Base-by-base conservation (phyloP, 805 yeast species). In the Sungouiella thailandica region DNA sequence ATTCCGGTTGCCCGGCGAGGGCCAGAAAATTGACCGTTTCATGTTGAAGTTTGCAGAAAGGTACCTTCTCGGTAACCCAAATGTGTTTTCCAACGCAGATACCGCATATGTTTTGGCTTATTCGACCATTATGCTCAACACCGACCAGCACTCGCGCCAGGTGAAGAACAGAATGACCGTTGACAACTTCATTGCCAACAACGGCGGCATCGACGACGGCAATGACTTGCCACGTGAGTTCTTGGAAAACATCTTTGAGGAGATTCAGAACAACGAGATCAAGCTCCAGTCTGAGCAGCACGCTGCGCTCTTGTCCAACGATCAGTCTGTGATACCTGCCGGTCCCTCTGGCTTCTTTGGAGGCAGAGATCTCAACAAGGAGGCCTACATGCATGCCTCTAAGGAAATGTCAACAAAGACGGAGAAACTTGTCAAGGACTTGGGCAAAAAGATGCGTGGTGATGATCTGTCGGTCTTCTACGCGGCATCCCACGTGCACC, bases 41-140 rank as follows among this genome's bases (percentile, higher is more conserved):
- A 86, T 94, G 96, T 74, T 93, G 55, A 90, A 93, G 53, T 94
- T 94, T 66, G 98, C 98, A 4, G 95, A 87, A 58, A 72, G 95
- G 46, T 93, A 80, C 53, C 80, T 80, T 15, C 79, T 83, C 44
- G 96, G 90, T 41, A 93, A 93, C 53, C 96, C 96, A 7, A 68
- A 68, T n/a, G 71, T 80, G 0, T 90, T 90, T 58, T 79, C 95
- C 0, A 85, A 85, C 50, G 96, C 97, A 4, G 97, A 88, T 51
- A 79, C 96, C 0, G 95, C 96, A 1, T 93, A 93, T 57, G 84
- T 89, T 22, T 69, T 93, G 41, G 87, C 96, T 1, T 90, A 87
- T 60, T 89, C 97, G 3, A 86, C 87, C 3, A 83, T 93, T 40
- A 72, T 93, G 85, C 72, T 93, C 47, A 93, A 93, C 53, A 93